Conservation (phyloP, 2,329 filamentous ascomycete species). For the Alternaria angustiovoidea region DNA sequence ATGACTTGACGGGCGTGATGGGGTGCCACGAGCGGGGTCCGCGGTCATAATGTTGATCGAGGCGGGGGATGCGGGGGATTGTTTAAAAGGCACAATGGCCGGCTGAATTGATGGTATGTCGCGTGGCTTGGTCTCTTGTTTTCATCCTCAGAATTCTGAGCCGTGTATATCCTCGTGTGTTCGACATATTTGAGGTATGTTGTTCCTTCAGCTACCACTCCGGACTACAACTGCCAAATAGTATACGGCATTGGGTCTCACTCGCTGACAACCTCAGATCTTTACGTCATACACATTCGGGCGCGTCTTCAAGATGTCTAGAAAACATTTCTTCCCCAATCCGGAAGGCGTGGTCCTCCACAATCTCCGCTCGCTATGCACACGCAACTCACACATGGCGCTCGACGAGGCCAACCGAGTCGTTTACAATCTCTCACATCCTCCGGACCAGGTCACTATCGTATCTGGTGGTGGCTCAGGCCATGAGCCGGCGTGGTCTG, state of each 20-base stretch:
- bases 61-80: conserved; percentile 35
- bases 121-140: background rate
- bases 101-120: conserved; percentile 11
- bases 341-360: conserved; percentile 61
- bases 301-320: conserved; percentile 54
- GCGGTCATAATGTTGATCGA: conserved; percentile 23
- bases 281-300: background rate
- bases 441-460: conserved; percentile 54
- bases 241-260: background rate
- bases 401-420: conserved; percentile 59
- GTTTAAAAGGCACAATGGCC: conserved; percentile 29
- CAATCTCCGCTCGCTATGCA: conserved; percentile 57
- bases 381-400: conserved; percentile 54
- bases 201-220: background rate
- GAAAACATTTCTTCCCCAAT: conserved; percentile 63
- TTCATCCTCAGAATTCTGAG: background rate
- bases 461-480: conserved; percentile 59
- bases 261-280: background rate
- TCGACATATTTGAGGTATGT: background rate
- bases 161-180: background rate
- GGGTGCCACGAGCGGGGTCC: conserved; percentile 16
- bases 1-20: background rate
- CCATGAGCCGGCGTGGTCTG: conserved; percentile 60
- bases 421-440: conserved; percentile 57
- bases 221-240: background rate